A percentile compares a stretch with the other conserved stretches of the same genome.
Evolutionary conservation across 2,329 filamentous ascomycete species (phyloP).

Genomic region (Dactylellina haptotyla): DNA sequence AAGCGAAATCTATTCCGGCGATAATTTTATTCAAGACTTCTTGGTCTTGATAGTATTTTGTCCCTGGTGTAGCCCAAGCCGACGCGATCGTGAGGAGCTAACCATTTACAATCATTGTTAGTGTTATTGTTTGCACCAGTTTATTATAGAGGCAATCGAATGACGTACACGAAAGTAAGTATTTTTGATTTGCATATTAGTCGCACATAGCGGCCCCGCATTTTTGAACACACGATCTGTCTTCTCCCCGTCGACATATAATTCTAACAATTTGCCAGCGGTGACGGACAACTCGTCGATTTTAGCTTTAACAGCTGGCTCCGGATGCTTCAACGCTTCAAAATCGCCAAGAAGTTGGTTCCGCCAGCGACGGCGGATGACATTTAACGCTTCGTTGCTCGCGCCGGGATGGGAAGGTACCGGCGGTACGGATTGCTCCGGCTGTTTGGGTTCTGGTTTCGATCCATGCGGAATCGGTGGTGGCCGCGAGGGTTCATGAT

Average conservation of each 20-base stretch:
- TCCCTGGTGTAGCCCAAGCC: slow-evolving; percentile 33
- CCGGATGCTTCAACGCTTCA: background rate
- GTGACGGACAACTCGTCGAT: background rate
- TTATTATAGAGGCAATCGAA: background rate
- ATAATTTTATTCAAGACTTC: slow-evolving; percentile 22
- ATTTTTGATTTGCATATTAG: slow-evolving; percentile 14
- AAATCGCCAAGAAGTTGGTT: slow-evolving; percentile 32
- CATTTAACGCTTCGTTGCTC: slow-evolving; percentile 16
- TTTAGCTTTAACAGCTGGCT: background rate
- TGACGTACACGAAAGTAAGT: slow-evolving; percentile 16
- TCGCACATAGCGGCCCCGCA: slow-evolving; percentile 9
- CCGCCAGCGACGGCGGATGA: slow-evolving; percentile 26
- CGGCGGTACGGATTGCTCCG: background rate
- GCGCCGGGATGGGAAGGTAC: background rate
- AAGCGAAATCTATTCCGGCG: slow-evolving; percentile 20
- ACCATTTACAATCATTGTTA: background rate
- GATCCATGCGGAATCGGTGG: slow-evolving; percentile 5
- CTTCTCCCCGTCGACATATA: background rate
- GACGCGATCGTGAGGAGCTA: slow-evolving; percentile 13
- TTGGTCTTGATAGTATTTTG: slow-evolving; percentile 12
- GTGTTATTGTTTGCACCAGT: background rate
- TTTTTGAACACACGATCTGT: slow-evolving; percentile 19
- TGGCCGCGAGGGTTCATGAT: background rate
- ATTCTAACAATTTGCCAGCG: background rate
- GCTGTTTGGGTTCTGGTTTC: background rate